Conservation (phyloP, 2,329 filamentous ascomycete genomes). For the Scytalidium sp. region DNA sequence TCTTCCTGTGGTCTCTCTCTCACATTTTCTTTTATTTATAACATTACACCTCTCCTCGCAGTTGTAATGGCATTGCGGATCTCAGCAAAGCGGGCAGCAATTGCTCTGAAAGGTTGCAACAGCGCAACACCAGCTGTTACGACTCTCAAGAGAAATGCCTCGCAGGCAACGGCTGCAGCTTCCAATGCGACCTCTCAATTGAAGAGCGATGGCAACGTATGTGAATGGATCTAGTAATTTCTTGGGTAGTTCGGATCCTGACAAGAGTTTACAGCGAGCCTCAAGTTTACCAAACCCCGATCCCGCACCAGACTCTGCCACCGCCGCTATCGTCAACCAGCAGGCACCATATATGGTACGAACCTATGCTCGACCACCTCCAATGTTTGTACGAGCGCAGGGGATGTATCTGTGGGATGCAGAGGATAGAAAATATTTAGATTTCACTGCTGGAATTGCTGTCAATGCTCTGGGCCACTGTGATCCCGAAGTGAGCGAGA, state of each 20-base stretch:
- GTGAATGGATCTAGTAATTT: constrained; percentile 5
- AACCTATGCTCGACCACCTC: constrained; percentile 86
- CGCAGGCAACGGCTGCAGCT: constrained; percentile 30
- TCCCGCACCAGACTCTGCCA: constrained; percentile 69
- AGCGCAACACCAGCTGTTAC: constrained; percentile 17
- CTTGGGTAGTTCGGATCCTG: constrained; percentile 2
- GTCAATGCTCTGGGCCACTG: constrained; percentile 92
- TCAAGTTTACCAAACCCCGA: constrained; percentile 64
- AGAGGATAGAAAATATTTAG: constrained; percentile 84
- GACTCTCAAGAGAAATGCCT: constrained; percentile 24
- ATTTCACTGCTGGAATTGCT: constrained; percentile 94
- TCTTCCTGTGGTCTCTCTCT: neutral
- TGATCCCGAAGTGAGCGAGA: constrained; percentile 71
- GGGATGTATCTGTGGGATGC: constrained; percentile 89
- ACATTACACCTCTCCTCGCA: neutral
- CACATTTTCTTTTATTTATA: neutral
- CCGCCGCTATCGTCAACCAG: constrained; percentile 69
- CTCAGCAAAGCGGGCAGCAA: constrained; percentile 23
- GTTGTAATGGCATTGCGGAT: constrained; percentile 4
- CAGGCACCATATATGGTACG: constrained; percentile 89
- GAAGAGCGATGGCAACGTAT: constrained; percentile 33
- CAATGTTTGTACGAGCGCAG: constrained; percentile 84
- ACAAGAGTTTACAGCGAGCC: constrained; percentile 15
- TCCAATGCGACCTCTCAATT: constrained; percentile 32
- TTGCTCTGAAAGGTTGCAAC: constrained; percentile 21